Percentiles rank a stretch among this genome's conserved stretches.
These are phyloP conservation scores for Pterocarpus santalinus DNA, from an alignment of 306 rosid genomes.

Conservation along the genomic window DNA sequence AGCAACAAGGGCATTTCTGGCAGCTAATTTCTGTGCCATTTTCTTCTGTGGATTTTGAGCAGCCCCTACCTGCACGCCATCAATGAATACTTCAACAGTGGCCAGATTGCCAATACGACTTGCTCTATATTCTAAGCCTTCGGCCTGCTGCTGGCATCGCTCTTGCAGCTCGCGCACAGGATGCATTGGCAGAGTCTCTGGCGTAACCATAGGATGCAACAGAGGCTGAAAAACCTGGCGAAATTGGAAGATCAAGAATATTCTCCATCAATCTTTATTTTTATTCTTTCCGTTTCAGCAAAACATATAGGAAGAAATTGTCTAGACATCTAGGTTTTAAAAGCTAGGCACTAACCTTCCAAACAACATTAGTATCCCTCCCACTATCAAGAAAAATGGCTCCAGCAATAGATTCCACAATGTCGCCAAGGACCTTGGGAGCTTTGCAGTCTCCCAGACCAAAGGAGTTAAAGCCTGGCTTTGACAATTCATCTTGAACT, in stretches of 20 bases:
- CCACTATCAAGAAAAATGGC: constrained; percentile 92
- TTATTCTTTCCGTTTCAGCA: constrained; percentile 9
- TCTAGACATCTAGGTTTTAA: neutral
- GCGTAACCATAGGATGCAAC: constrained; percentile 97
- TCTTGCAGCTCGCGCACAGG: constrained; percentile 99
- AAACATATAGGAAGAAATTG: constrained; percentile 10
- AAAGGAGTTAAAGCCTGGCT: constrained; percentile 96
- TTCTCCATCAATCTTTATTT: constrained; percentile 18
- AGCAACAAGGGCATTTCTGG: constrained; percentile 92
- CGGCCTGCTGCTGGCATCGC: constrained; percentile 98
- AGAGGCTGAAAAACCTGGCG: constrained; percentile 90
- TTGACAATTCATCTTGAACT: constrained; percentile 77
- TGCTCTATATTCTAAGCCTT: constrained; percentile 95
- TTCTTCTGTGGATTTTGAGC: constrained; percentile 98
- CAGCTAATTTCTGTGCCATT: constrained; percentile 99
- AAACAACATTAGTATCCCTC: constrained; percentile 76
- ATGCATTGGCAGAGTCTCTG: constrained; percentile 99
- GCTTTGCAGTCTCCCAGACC: constrained; percentile 99
- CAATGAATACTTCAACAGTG: constrained; percentile 94
- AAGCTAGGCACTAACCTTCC: constrained; percentile 68
- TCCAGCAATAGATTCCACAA: constrained; percentile 97
- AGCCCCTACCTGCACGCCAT: constrained; percentile 83
- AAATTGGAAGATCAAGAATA: constrained; percentile 37
- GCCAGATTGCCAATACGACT: constrained; percentile 91
- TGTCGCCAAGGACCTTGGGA: constrained; percentile 99